A percentile compares a stretch with the other conserved stretches of the same genome.
phyloP scores from a whole-genome alignment of 164 flowering plant genomes.

The Aristolochia contorta region DNA sequence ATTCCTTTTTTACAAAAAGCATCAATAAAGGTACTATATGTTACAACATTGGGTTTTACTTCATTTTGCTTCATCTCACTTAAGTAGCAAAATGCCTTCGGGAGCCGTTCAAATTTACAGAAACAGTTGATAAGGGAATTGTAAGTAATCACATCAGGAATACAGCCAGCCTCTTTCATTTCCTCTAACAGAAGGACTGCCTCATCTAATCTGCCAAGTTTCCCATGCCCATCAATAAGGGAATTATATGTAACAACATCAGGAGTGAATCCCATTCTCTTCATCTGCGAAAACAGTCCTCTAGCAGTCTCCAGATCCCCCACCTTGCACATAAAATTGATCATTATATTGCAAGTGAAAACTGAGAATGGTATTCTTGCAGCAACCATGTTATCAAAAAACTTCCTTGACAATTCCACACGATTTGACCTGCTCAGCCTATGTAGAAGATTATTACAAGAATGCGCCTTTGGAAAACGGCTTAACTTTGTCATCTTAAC shows the following conservation, averaged over 20 bases:
- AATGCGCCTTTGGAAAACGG: constrained; percentile 49
- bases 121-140: constrained; percentile 70
- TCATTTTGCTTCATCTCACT: constrained; percentile 52
- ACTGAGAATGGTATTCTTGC: constrained; percentile 44
- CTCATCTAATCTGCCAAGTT: constrained; percentile 46
- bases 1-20: constrained; percentile 79
- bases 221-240: constrained; percentile 73
- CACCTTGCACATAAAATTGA: constrained; percentile 54
- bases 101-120: constrained; percentile 53
- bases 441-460: constrained; percentile 60
- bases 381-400: constrained; percentile 50
- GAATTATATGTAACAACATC: constrained; percentile 75
- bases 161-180: constrained; percentile 52
- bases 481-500: constrained; percentile 45
- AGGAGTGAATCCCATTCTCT: constrained; percentile 37
- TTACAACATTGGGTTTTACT: constrained; percentile 75
- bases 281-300: constrained; percentile 50
- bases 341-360: constrained; percentile 71
- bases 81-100: constrained; percentile 44
- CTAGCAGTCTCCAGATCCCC: constrained; percentile 50
- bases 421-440: constrained; percentile 41
- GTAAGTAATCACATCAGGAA: constrained; percentile 76
- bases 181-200: constrained; percentile 42
- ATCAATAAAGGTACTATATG: constrained; percentile 78
- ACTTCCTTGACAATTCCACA: constrained; percentile 30